Evolutionary conservation across 306 rosid species (phyloP).

Genomic region (Acacia crassicarpa): DNA sequence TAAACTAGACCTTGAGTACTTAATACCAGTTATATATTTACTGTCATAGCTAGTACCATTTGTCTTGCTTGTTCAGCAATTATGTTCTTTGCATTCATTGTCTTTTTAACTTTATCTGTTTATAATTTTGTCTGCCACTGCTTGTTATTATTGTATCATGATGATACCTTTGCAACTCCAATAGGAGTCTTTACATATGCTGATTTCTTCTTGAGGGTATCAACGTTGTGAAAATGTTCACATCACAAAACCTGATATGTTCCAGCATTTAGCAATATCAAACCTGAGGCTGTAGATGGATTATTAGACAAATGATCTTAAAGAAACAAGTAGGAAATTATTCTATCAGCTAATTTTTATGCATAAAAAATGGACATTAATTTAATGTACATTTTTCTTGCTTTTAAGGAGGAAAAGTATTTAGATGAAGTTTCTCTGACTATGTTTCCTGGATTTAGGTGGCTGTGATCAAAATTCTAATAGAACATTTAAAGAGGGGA

Average conservation of each 20-base stretch:
- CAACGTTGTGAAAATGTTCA: not conserved
- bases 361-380: no score
- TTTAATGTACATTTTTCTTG: not conserved
- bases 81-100: conserved; percentile 5
- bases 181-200: not conserved
- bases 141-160: conserved; percentile 24
- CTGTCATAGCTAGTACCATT: conserved; percentile 4
- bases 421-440: conserved; percentile 25
- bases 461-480: conserved; percentile 30
- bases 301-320: not conserved
- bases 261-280: not conserved
- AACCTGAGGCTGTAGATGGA: not conserved
- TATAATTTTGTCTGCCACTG: not conserved
- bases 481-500: conserved; percentile 27
- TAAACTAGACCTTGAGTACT: not conserved
- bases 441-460: conserved; percentile 41
- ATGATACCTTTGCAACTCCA: conserved; percentile 12
- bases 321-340: not conserved
- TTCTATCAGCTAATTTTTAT: not conserved
- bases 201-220: not conserved
- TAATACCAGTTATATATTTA: conserved; percentile 1
- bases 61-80: conserved; percentile 16
- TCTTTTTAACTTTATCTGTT: not conserved
- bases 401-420: not conserved
- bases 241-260: not conserved